phyloP scores from a whole-genome alignment of 768 basidiomycete species.

The Psilocybe sp. region DNA sequence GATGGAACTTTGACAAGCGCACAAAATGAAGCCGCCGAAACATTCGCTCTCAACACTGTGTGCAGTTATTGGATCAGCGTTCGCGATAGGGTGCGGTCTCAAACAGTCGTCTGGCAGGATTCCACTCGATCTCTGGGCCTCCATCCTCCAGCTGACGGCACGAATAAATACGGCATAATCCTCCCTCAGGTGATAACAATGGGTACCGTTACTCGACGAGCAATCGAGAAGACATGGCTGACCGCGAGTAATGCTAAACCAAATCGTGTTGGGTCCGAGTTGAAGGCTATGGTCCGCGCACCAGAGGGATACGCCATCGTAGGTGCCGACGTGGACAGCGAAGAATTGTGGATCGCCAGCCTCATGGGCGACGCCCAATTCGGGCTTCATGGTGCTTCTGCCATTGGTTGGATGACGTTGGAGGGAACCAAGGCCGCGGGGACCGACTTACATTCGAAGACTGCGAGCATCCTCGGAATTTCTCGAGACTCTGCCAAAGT shows the following conservation, averaged over 20 bases:
- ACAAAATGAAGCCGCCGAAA: conserved; percentile 75
- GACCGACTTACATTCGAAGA: conserved; percentile 96
- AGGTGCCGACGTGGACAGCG: conserved; percentile 97
- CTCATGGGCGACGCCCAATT: conserved; percentile 99
- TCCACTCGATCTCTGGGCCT: conserved; percentile 53
- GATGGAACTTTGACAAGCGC: conserved; percentile 86
- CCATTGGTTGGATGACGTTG: conserved; percentile 99
- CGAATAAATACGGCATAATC: conserved; percentile 82
- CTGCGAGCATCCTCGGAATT: conserved; percentile 88
- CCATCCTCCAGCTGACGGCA: conserved; percentile 11
- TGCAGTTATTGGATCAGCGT: conserved; percentile 99
- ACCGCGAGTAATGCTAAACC: conserved; percentile 98
- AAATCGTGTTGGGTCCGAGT: conserved; percentile 96
- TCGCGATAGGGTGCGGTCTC: conserved; percentile 85
- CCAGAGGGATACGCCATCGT: conserved; percentile 93
- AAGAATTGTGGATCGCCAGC: conserved; percentile 98
- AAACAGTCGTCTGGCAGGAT: conserved; percentile 88
- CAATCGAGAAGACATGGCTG: conserved; percentile 97
- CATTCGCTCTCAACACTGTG: conserved; percentile 87
- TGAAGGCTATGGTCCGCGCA: conserved; percentile 96
- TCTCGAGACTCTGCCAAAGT: conserved; percentile 95
- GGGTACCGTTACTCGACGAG: conserved; percentile 97
- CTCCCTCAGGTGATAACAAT: conserved; percentile 95
- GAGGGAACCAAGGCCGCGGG: conserved; percentile 95
- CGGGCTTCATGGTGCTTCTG: conserved; percentile 92